A percentile compares a stretch with the other conserved stretches of the same genome.
These are phyloP conservation scores for Coprinopsis cinerea DNA, from an alignment of 768 basidiomycete species.

Conservation along the genomic window DNA sequence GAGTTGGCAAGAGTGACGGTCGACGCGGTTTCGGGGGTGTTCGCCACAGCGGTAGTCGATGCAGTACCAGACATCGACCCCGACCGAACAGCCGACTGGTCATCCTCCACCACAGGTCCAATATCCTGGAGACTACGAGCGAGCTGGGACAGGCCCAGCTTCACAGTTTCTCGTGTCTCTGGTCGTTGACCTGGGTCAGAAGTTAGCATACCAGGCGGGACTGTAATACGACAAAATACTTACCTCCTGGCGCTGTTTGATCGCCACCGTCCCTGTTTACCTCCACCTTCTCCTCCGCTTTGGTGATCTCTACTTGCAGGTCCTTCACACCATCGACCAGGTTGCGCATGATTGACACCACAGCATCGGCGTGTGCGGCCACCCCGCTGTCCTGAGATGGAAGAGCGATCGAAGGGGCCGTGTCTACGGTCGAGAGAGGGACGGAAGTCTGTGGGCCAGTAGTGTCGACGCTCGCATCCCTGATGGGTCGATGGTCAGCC, in stretches of 20 bases:
- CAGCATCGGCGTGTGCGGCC: neutral
- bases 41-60: neutral
- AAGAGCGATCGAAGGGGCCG: neutral
- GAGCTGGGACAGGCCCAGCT: neutral
- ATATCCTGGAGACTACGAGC: neutral
- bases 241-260: neutral
- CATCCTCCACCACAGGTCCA: neutral
- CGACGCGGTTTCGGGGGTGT: neutral
- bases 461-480: too few species aligned
- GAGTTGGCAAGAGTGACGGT: too few species aligned
- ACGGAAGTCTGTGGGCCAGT: too few species aligned
- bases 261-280: neutral
- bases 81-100: too few species aligned
- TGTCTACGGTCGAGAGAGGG: too few species aligned
- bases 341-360: neutral
- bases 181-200: neutral
- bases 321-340: slow-evolving; percentile 1
- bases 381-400: neutral
- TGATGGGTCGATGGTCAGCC: too few species aligned
- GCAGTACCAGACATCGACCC: neutral
- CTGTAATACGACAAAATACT: neutral
- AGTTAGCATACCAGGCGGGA: too few species aligned
- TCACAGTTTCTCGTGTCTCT: neutral
- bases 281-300: neutral
- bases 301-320: neutral